Evolutionary conservation across 257 asterid species (phyloP).

Genomic region (Cruciata laevipes): DNA sequence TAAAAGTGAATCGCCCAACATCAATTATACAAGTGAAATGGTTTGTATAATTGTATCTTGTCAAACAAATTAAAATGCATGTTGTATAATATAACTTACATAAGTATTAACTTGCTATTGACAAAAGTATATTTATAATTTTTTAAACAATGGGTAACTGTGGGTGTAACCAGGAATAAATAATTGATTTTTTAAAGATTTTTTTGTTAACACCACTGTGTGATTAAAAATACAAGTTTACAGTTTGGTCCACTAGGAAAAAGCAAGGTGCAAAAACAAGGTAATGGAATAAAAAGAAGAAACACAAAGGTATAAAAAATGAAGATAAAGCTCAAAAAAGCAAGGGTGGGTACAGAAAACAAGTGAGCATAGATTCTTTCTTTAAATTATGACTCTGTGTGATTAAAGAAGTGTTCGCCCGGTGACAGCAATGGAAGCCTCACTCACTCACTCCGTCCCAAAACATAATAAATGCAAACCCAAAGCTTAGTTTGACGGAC

Average conservation of each 20-base stretch:
- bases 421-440: not conserved
- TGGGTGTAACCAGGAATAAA: too few relatives aligned
- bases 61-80: too few relatives aligned
- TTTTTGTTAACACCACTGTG: not conserved
- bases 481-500: not conserved
- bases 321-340: not conserved
- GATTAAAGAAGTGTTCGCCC: not conserved
- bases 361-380: slow-evolving; percentile 36
- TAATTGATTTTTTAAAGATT: too few relatives aligned
- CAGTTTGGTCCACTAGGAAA: not conserved
- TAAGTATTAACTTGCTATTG: too few relatives aligned
- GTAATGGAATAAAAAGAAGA: not conserved
- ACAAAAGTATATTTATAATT: too few relatives aligned
- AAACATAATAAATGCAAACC: not conserved
- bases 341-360: slow-evolving; percentile 4
- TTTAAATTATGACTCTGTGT: slow-evolving; percentile 6
- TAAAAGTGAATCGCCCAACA: too few relatives aligned
- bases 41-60: too few relatives aligned
- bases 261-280: not conserved
- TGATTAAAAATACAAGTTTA: not conserved
- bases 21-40: too few relatives aligned
- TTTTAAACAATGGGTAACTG: too few relatives aligned
- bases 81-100: too few relatives aligned
- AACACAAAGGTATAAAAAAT: not conserved
- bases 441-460: not conserved